Evolutionary conservation across 108 stramenopile genomes (phyloP).

Genomic region (Skeletonema costatum): DNA sequence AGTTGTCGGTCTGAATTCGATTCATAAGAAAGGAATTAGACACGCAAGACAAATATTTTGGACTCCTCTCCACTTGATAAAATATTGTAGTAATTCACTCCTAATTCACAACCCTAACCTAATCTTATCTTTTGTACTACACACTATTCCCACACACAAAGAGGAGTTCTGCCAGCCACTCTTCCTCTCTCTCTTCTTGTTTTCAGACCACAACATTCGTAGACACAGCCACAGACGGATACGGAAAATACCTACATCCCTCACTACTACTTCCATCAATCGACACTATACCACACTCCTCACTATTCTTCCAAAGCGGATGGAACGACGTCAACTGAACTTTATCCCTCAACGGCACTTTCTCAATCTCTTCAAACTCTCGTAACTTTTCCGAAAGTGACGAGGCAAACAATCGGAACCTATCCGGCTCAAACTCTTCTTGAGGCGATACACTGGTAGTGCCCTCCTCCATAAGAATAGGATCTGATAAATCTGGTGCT

Average conservation of each 20-base stretch:
- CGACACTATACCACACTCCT: neutral
- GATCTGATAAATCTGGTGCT: constrained; percentile 40
- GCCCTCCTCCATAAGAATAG: constrained; percentile 21
- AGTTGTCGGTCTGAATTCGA: no score
- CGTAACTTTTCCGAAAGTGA: constrained; percentile 15
- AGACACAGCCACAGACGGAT: constrained; percentile 30
- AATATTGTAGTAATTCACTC: no score
- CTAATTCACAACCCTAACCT: neutral
- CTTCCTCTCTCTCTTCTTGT: neutral
- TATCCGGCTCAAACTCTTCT: constrained; percentile 38
- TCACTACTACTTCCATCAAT: neutral
- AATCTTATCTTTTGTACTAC: no score
- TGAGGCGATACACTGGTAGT: constrained; percentile 11
- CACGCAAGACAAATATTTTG: constrained; percentile 34
- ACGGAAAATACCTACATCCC: constrained; percentile 3
- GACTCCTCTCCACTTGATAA: constrained; percentile 9
- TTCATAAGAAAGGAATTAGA: no score
- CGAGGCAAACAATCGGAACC: constrained; percentile 23
- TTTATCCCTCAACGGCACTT: constrained; percentile 6
- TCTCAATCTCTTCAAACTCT: constrained; percentile 14
- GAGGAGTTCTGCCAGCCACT: no score
- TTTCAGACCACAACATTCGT: neutral
- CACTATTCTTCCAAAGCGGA: constrained; percentile 33
- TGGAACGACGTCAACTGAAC: constrained; percentile 25
- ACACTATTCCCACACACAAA: no score